Percentiles rank a stretch among this genome's conserved stretches.
These are phyloP conservation scores for Leishmania gerbilli DNA, from an alignment of 208 protist genomes.

Conservation along the genomic window DNA sequence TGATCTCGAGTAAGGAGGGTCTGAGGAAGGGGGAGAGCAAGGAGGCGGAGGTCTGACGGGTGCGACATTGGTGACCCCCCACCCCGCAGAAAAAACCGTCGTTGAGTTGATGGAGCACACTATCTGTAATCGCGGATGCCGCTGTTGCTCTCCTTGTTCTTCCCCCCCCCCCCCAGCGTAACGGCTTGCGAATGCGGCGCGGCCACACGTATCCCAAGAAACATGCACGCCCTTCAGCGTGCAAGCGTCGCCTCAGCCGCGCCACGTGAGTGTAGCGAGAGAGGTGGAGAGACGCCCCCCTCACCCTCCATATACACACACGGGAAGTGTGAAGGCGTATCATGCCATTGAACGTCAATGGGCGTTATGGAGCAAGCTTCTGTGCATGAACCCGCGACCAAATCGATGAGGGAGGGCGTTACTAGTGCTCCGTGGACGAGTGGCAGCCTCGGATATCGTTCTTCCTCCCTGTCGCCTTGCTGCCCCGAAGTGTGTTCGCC, in stretches of 20 bases:
- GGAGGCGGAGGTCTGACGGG: too few relatives aligned
- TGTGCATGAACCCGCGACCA: not conserved
- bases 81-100: not conserved
- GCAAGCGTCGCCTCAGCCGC: not conserved
- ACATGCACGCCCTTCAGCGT: not conserved
- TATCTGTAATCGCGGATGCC: not conserved
- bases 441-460: not conserved
- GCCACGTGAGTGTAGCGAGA: not conserved
- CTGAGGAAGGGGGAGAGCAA: too few relatives aligned
- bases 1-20: slow-evolving; percentile 55
- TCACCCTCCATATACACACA: not conserved
- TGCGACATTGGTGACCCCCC: not conserved
- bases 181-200: not conserved
- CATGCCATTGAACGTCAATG: not conserved
- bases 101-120: not conserved
- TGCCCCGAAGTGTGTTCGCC: not conserved
- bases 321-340: not conserved
- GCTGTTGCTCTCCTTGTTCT: not conserved
- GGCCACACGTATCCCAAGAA: not conserved
- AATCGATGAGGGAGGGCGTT: not conserved
- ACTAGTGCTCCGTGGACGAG: not conserved
- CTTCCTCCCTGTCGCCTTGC: not conserved
- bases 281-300: not conserved
- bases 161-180: too few relatives aligned
- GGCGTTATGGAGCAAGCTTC: not conserved